Evolutionary conservation across 2,329 filamentous ascomycete genomes (phyloP).

Genomic region (Tolypocladium tropicale): DNA sequence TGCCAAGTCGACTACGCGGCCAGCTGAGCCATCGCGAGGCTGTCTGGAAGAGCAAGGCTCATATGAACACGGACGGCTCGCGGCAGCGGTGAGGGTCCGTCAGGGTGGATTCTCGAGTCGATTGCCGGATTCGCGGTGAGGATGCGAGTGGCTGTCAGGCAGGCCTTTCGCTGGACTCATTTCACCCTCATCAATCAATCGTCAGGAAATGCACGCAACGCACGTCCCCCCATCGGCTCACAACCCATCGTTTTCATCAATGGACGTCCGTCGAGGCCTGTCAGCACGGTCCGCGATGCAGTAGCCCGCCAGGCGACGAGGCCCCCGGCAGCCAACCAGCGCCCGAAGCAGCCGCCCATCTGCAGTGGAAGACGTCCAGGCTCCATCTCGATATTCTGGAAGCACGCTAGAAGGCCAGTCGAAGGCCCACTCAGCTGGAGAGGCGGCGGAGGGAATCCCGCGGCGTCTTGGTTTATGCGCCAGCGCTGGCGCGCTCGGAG

Average conservation of each 20-base stretch:
- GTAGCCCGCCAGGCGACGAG: neutral
- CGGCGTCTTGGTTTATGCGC: neutral
- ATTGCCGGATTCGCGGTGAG: neutral
- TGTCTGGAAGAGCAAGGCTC: neutral
- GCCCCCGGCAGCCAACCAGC: neutral
- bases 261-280: neutral
- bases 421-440: neutral
- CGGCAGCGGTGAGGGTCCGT: neutral
- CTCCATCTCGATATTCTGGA: neutral
- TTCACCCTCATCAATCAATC: neutral
- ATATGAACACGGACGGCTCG: no score
- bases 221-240: neutral
- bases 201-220: neutral
- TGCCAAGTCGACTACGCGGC: neutral
- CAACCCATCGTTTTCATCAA: neutral
- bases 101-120: neutral
- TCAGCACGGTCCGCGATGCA: conserved; percentile 1
- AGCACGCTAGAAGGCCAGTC: conserved; percentile 7
- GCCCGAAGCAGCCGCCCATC: neutral
- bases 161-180: neutral
- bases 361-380: neutral
- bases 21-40: neutral
- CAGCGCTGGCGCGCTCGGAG: neutral
- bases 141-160: neutral
- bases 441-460: neutral